Conservation (phyloP, 306 rosid genomes). For the Dryas octopetala region DNA sequence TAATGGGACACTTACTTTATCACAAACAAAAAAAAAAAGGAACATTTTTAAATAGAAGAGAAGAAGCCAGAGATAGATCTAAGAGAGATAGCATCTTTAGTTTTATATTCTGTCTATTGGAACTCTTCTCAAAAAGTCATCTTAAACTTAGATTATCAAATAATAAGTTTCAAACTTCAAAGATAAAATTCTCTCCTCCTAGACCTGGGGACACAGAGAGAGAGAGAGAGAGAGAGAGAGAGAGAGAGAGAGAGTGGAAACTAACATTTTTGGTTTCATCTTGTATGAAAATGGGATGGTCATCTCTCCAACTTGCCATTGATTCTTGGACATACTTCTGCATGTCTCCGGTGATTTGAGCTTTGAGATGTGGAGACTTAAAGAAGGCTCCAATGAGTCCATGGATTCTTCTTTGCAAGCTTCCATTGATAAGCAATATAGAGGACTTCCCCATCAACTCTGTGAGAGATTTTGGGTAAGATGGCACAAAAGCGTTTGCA, state of each 20-base stretch:
- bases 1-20: constrained; percentile 17
- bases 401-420: constrained; percentile 90
- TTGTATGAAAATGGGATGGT: constrained; percentile 64
- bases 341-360: constrained; percentile 84
- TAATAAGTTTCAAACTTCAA: constrained; percentile 23
- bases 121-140: constrained; percentile 32
- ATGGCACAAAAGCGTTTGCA: constrained; percentile 83
- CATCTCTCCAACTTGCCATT: constrained; percentile 74
- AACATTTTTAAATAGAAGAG: constrained; percentile 12
- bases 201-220: background rate
- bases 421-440: constrained; percentile 87
- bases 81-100: constrained; percentile 46
- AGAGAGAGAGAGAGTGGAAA: constrained; percentile 33
- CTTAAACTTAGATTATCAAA: constrained; percentile 17
- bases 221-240: constrained; percentile 27
- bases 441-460: constrained; percentile 94
- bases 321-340: constrained; percentile 62
- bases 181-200: constrained; percentile 14
- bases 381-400: constrained; percentile 92
- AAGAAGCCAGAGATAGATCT: constrained; percentile 21
- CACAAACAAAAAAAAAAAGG: constrained; percentile 4
- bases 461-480: constrained; percentile 84
- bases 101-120: constrained; percentile 26
- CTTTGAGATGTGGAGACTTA: constrained; percentile 82
- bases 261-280: constrained; percentile 81